Conservation (phyloP, 2,329 filamentous ascomycete genomes). For the Tolypocladium tropicale region DNA sequence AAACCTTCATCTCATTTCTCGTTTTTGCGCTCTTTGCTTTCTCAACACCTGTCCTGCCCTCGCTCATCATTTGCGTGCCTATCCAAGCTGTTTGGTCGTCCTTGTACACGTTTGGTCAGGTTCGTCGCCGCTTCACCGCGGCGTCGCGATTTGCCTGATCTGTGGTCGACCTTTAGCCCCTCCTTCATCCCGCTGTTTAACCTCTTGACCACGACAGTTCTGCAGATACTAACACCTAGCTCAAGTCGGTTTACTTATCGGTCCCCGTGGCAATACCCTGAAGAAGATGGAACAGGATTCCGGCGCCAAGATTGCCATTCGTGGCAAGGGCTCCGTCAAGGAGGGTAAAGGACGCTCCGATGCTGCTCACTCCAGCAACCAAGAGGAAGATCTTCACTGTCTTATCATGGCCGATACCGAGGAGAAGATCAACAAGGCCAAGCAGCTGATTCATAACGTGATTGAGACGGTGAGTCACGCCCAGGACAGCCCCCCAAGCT, state of each 20-base stretch:
- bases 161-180: background rate
- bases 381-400: constrained; percentile 98
- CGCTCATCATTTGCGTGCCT: background rate
- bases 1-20: constrained; percentile 37
- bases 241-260: constrained; percentile 99
- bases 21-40: constrained; percentile 13
- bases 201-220: constrained; percentile 2
- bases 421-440: constrained; percentile 98
- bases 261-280: constrained; percentile 97
- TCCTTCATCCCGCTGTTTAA: constrained; percentile 3
- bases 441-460: constrained; percentile 95
- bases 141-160: background rate
- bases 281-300: constrained; percentile 99
- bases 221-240: constrained; percentile 81
- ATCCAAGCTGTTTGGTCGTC: background rate
- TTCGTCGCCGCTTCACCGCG: background rate
- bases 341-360: constrained; percentile 99
- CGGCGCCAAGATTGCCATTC: constrained; percentile 95
- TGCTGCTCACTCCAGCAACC: constrained; percentile 97
- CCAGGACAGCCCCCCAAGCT: too few species aligned
- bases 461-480: constrained; percentile 78
- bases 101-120: background rate
- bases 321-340: constrained; percentile 98
- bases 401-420: constrained; percentile 99
- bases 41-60: constrained; percentile 1